phyloP scores from a whole-genome alignment of 2,329 filamentous ascomycete species.

The Hypoxylon sp. region DNA sequence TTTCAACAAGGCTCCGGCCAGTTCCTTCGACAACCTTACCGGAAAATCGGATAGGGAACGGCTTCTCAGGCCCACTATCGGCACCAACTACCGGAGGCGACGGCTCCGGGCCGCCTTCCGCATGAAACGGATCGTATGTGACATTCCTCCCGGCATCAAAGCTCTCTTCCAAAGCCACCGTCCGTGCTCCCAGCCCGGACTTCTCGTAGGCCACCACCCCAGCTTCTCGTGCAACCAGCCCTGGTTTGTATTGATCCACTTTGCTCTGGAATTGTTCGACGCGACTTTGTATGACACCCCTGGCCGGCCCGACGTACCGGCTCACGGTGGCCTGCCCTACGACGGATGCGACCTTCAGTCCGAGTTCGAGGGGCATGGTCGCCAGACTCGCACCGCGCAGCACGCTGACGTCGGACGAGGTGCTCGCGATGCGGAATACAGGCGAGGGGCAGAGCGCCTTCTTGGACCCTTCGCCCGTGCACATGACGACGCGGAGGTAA shows the following conservation, averaged over 20 bases:
- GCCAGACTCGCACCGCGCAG: conserved; percentile 73
- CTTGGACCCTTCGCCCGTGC: conserved; percentile 55
- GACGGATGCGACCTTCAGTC: conserved; percentile 66
- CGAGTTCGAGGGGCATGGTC: conserved; percentile 74
- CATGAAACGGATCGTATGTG: conserved; percentile 53
- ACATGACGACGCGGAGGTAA: conserved; percentile 76
- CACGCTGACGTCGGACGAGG: conserved; percentile 69
- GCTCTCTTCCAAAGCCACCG: conserved; percentile 53
- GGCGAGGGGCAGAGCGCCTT: conserved; percentile 73
- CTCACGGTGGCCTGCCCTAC: conserved; percentile 60
- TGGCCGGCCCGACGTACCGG: conserved; percentile 57
- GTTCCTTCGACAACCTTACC: conserved; percentile 62
- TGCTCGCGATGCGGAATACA: conserved; percentile 76
- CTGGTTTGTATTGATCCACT: conserved; percentile 50
- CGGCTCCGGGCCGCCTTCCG: conserved; percentile 50
- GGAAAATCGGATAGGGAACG: conserved; percentile 65
- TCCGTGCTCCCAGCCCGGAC: conserved; percentile 48
- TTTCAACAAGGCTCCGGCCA: conserved; percentile 53
- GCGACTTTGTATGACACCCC: conserved; percentile 56
- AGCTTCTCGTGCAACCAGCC: conserved; percentile 55
- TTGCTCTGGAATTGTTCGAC: conserved; percentile 48
- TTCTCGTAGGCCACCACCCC: conserved; percentile 56
- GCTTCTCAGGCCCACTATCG: conserved; percentile 63
- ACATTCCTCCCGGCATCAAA: conserved; percentile 51
- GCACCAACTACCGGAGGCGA: conserved; percentile 57